Percentiles rank a stretch among this genome's conserved stretches.
Evolutionary conservation across 306 rosid species (phyloP).

Genomic region (Castanopsis chinensis): DNA sequence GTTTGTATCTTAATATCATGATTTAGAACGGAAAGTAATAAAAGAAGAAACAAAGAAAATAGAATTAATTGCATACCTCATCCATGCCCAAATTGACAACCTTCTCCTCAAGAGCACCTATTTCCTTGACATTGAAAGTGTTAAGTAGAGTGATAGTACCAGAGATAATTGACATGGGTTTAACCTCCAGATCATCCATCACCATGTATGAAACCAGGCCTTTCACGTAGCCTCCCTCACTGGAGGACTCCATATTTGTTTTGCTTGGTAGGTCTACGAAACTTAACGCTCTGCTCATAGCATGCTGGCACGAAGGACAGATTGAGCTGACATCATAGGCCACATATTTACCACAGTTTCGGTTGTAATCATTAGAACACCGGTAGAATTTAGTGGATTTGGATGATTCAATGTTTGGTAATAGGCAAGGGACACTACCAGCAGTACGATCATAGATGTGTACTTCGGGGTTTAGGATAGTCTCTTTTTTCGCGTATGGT

Average conservation of each 20-base stretch:
- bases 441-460: not conserved
- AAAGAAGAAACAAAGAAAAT: no score
- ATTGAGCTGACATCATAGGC: not conserved
- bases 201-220: constrained; percentile 33
- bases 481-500: not conserved
- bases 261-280: not conserved
- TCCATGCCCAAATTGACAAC: constrained; percentile 9
- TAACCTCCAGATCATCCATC: constrained; percentile 31
- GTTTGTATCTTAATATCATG: no score
- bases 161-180: constrained; percentile 20
- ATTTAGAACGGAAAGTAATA: no score
- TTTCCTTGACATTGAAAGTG: constrained; percentile 13
- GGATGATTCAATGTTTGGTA: not conserved
- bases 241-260: not conserved
- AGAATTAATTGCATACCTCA: constrained; percentile 14
- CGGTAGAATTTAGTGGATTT: no score
- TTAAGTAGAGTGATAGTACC: constrained; percentile 3
- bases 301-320: not conserved
- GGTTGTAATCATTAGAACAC: fast-evolving
- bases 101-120: constrained; percentile 21
- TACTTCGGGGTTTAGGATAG: not conserved
- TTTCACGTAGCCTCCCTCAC: constrained; percentile 21
- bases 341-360: fast-evolving
- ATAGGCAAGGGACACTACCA: not conserved
- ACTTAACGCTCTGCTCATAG: no score